phyloP scores from a whole-genome alignment of 371 early-diverging fungal genomes.

The Scutellospora calospora region DNA sequence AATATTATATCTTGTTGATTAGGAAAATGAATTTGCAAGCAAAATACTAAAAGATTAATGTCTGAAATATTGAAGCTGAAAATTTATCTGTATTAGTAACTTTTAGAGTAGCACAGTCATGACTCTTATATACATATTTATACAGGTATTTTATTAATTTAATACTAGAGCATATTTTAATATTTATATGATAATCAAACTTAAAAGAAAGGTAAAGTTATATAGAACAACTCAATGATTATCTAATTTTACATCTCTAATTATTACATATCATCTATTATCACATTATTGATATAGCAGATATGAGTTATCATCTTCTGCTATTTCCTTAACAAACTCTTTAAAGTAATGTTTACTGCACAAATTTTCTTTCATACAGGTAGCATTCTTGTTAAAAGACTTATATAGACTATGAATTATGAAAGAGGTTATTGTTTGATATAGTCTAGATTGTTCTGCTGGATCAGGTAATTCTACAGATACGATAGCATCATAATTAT shows the following conservation, averaged over 20 bases:
- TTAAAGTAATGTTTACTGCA: slow-evolving; percentile 49
- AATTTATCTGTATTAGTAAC: slow-evolving; percentile 46
- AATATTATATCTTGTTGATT: slow-evolving; percentile 44
- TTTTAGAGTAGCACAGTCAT: slow-evolving; percentile 49
- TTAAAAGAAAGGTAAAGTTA: slow-evolving; percentile 50
- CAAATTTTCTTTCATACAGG: slow-evolving; percentile 49
- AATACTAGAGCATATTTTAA: slow-evolving; percentile 49
- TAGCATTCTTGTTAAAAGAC: slow-evolving; percentile 9
- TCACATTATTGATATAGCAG: slow-evolving; percentile 28
- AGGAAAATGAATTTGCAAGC: slow-evolving; percentile 47
- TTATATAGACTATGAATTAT: slow-evolving; percentile 56
- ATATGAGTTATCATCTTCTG: slow-evolving; percentile 37
- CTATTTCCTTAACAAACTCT: slow-evolving; percentile 39
- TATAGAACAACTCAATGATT: slow-evolving; percentile 52
- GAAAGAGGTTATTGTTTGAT: slow-evolving; percentile 46
- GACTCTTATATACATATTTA: too few species aligned
- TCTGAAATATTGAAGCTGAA: slow-evolving; percentile 45
- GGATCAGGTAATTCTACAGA: slow-evolving; percentile 51
- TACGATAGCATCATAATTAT: slow-evolving; percentile 46
- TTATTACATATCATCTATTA: neutral
- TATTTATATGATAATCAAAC: slow-evolving; percentile 56
- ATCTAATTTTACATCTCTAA: slow-evolving; percentile 38
- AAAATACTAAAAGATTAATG: slow-evolving; percentile 39
- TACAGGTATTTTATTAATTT: slow-evolving; percentile 43
- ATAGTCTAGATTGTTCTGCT: slow-evolving; percentile 38